Conservation (phyloP, 371 early-diverging fungal genomes). For the Capillidium heterosporum region DNA sequence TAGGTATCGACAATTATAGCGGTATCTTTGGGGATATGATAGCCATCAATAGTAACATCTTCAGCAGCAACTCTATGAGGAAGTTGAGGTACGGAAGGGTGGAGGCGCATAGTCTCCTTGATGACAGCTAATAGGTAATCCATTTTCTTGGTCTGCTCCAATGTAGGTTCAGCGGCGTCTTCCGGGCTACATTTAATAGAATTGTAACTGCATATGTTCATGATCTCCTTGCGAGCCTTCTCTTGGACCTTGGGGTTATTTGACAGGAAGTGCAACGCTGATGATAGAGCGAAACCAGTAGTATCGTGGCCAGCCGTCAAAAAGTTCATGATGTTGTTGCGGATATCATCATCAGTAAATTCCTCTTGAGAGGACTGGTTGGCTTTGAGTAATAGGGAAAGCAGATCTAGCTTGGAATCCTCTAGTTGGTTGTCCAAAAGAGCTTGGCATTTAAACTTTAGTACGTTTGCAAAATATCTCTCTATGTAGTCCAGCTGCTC, state of each 20-base stretch:
- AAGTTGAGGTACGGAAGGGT: slow-evolving; percentile 13
- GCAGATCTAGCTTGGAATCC: too few relatives aligned
- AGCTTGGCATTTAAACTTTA: background rate
- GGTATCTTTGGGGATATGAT: background rate
- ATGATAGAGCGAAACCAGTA: slow-evolving; percentile 15
- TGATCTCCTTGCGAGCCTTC: background rate
- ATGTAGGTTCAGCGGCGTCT: slow-evolving; percentile 7
- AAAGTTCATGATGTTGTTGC: background rate
- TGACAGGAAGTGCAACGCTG: slow-evolving; percentile 10
- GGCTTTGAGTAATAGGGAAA: background rate
- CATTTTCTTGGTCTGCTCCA: slow-evolving; percentile 16
- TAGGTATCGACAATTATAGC: background rate
- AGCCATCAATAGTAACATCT: background rate
- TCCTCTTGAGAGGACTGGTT: background rate
- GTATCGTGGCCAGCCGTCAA: slow-evolving; percentile 14
- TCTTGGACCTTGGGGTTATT: slow-evolving; percentile 3
- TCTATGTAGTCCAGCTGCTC: background rate
- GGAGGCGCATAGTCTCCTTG: slow-evolving; percentile 22
- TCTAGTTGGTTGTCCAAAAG: background rate
- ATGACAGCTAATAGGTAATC: slow-evolving; percentile 20
- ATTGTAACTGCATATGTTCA: too few relatives aligned
- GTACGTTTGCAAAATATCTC: background rate
- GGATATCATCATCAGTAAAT: background rate
- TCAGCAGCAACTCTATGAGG: background rate
- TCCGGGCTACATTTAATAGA: background rate